These are phyloP conservation scores for Scheffersomyces stambukii DNA, from an alignment of 1,139 yeast genomes.

Conservation along the genomic window DNA sequence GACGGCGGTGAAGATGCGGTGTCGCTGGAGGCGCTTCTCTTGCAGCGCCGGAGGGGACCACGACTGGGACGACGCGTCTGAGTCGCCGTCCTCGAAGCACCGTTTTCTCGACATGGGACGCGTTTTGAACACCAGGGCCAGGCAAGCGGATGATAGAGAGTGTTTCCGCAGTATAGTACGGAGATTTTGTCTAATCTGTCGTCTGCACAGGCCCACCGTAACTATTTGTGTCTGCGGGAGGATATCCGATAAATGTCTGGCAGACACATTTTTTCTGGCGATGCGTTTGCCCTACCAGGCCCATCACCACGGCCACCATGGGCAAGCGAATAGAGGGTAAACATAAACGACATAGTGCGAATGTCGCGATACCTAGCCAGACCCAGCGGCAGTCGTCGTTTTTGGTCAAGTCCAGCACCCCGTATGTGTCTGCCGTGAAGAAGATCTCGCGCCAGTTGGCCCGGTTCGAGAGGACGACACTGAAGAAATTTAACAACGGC, in stretches of 20 bases:
- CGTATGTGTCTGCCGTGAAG: conserved; percentile 60
- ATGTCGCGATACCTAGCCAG: conserved; percentile 23
- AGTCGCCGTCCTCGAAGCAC: conserved; percentile 4
- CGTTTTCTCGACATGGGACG: conserved; percentile 7
- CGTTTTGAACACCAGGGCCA: background rate
- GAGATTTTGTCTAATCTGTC: too few species aligned
- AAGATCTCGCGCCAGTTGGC: conserved; percentile 46
- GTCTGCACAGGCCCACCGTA: too few species aligned
- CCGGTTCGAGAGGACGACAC: conserved; percentile 27
- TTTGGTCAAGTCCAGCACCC: conserved; percentile 55
- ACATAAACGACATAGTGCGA: conserved; percentile 46
- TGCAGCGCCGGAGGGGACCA: conserved; percentile 1
- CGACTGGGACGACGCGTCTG: background rate
- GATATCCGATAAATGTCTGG: too few species aligned
- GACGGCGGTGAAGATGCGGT: conserved; percentile 25
- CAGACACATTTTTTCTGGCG: too few species aligned
- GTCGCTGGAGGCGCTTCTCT: conserved; percentile 17
- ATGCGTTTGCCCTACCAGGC: too few species aligned
- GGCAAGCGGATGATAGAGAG: conserved; percentile 1
- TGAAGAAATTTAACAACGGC: conserved; percentile 33
- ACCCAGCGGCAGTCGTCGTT: conserved; percentile 45
- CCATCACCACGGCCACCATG: too few species aligned
- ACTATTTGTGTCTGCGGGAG: too few species aligned
- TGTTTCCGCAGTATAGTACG: too few species aligned
- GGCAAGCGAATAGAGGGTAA: conserved; percentile 19